Evolutionary conservation across 495 filamentous ascomycete genomes (phyloP).

Genomic region (Penicillium pancosmium): DNA sequence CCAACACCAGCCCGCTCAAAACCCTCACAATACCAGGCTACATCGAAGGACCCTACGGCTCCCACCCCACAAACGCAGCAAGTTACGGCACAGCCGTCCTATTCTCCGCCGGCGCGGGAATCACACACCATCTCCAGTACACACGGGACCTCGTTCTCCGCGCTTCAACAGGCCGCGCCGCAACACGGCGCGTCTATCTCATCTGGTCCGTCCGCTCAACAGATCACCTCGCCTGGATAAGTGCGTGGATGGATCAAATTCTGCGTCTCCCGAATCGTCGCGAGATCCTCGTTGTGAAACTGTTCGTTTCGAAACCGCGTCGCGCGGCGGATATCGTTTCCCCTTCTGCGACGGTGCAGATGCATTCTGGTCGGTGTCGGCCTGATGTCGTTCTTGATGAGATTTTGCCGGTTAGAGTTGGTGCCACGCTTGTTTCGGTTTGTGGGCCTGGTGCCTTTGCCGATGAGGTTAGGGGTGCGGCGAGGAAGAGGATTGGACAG

Average conservation of each 20-base stretch:
- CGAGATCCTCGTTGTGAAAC: slow-evolving; percentile 78
- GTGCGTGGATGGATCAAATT: slow-evolving; percentile 94
- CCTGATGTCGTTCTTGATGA: slow-evolving; percentile 67
- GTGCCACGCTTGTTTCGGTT: slow-evolving; percentile 81
- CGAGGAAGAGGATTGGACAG: slow-evolving; percentile 65
- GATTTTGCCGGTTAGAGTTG: slow-evolving; percentile 75
- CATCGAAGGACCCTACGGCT: slow-evolving; percentile 84
- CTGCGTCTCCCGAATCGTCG: slow-evolving; percentile 79
- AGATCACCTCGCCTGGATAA: slow-evolving; percentile 91
- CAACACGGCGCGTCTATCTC: slow-evolving; percentile 78
- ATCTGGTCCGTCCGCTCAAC: slow-evolving; percentile 90
- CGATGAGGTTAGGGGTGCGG: slow-evolving; percentile 80
- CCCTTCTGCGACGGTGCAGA: slow-evolving; percentile 81
- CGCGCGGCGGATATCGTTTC: slow-evolving; percentile 67
- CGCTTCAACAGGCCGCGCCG: slow-evolving; percentile 67
- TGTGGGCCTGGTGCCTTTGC: slow-evolving; percentile 89
- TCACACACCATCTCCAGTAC: slow-evolving; percentile 83
- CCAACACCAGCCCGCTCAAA: slow-evolving; percentile 59
- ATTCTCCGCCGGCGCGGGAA: slow-evolving; percentile 85
- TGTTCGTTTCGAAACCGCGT: slow-evolving; percentile 85
- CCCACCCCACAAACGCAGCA: slow-evolving; percentile 59
- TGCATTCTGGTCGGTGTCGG: slow-evolving; percentile 75
- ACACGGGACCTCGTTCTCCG: slow-evolving; percentile 74
- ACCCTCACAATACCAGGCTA: slow-evolving; percentile 63
- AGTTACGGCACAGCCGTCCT: slow-evolving; percentile 87